phyloP scores from a whole-genome alignment of 1,139 yeast genomes.

The Geotrichum cucujoidarum region DNA sequence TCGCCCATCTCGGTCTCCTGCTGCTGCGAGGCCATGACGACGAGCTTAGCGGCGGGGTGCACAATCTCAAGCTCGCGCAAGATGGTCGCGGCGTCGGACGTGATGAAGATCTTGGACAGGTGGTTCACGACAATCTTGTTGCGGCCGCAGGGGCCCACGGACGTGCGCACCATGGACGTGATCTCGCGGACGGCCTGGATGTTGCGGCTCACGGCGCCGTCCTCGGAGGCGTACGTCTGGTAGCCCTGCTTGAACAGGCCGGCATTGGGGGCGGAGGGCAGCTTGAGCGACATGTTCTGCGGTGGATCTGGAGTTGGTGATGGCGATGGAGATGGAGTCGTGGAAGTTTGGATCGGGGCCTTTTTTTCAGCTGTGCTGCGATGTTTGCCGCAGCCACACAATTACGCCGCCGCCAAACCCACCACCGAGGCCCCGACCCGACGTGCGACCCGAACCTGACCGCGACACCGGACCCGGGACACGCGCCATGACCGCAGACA shows the following conservation, averaged over 20 bases:
- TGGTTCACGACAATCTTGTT: slow-evolving; percentile 90
- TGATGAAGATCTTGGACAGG: slow-evolving; percentile 76
- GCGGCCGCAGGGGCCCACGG: slow-evolving; percentile 97
- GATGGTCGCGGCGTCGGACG: slow-evolving; percentile 97
- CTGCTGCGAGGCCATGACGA: slow-evolving; percentile 95
- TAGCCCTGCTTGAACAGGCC: slow-evolving; percentile 97
- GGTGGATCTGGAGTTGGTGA: background rate
- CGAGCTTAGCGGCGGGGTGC: slow-evolving; percentile 93
- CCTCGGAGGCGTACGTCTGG: slow-evolving; percentile 79
- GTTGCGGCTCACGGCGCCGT: slow-evolving; percentile 90
- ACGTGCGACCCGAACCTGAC: too few relatives aligned
- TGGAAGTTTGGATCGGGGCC: too few relatives aligned
- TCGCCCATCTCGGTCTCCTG: slow-evolving; percentile 91
- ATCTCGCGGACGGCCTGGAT: slow-evolving; percentile 93
- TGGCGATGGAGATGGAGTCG: too few relatives aligned
- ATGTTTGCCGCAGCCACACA: too few relatives aligned
- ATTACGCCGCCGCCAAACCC: too few relatives aligned
- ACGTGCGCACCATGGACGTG: slow-evolving; percentile 83
- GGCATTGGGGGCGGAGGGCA: slow-evolving; percentile 90
- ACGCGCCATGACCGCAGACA: too few relatives aligned
- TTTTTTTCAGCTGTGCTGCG: too few relatives aligned
- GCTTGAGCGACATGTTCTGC: slow-evolving; percentile 67
- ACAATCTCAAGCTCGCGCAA: slow-evolving; percentile 87
- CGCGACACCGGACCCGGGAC: too few relatives aligned
- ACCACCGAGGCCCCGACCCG: too few relatives aligned